Evolutionary conservation across 2,329 filamentous ascomycete species (phyloP), one percentile per base, ranked within the genome.

Genomic region (Colletotrichum lupini): DNA sequence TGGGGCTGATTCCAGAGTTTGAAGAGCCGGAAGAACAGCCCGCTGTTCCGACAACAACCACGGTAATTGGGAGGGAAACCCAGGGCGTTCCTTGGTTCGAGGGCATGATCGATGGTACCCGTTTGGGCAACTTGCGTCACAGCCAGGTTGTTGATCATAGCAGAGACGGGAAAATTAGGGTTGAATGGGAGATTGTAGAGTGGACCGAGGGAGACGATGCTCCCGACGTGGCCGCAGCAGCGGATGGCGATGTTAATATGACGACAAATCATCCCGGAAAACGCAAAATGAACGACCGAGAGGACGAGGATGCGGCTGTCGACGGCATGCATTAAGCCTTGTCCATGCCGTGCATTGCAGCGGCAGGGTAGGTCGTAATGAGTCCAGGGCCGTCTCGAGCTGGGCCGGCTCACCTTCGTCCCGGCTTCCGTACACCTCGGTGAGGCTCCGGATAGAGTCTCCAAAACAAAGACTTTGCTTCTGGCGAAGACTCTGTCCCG

Each of bases 51-150:
- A 74, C 81, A 19, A 79, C 81, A 46, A 82, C 78, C 67, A 81
- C 82, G 16, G 80, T 75, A 49, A 76, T 82, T 60, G 81, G 86
- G 77, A 90, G 90, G 0, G 86, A 94, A 58, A 91, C 91, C 4
- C 94, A 92, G 85, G 92, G 92, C 3, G 88, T 96, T 32, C 93
- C 95, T 0, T 98, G 95, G 94, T 96, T 97, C 77, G 94, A 97
- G 77, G 90, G 90, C 75, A 88, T 97, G 86, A 89, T 97, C 3
- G 89, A 94, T 78, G 92, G 94, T 67, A 95, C 94, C 76, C 87
- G 87, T 52, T 83, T 97, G 55, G 94, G 93, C 2, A 91, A 88
- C 63, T 86, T 93, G 81, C 91, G 90, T 80, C 89, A 90, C 76
- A 88, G 90, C 19, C 88, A 88, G 70, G 88, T 90, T 30, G 83